These are phyloP conservation scores for Lagenidium sp. DNA, from an alignment of 352 stramenopile genomes.

Conservation along the genomic window DNA sequence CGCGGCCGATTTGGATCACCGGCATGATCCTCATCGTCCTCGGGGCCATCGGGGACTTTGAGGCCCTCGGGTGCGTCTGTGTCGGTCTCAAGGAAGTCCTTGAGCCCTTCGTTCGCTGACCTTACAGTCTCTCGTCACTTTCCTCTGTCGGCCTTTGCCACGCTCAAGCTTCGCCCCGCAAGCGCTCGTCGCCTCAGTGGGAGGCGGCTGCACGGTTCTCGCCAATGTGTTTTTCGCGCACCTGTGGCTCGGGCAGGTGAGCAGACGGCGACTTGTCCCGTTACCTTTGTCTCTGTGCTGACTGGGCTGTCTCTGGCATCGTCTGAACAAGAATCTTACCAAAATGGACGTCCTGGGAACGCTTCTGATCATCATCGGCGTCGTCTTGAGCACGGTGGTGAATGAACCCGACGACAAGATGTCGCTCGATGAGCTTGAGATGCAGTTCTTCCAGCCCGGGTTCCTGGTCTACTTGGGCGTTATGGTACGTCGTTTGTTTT, in stretches of 20 bases:
- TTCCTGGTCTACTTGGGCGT: slow-evolving; percentile 75
- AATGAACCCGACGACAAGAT: slow-evolving; percentile 78
- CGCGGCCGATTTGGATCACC: slow-evolving; percentile 74
- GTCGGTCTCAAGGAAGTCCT: not conserved
- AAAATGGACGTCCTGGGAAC: slow-evolving; percentile 60
- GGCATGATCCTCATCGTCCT: slow-evolving; percentile 75
- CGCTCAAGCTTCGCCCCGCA: slow-evolving; percentile 65
- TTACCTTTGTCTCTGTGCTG: not conserved
- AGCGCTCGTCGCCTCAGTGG: slow-evolving; percentile 76
- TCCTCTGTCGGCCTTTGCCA: too few species aligned
- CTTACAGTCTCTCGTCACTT: not conserved
- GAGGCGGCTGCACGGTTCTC: slow-evolving; percentile 79
- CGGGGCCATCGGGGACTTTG: slow-evolving; percentile 81
- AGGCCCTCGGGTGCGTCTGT: slow-evolving; percentile 46
- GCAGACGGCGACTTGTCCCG: too few species aligned
- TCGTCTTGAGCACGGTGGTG: slow-evolving; percentile 72
- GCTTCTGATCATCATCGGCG: slow-evolving; percentile 70
- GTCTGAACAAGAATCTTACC: slow-evolving; percentile 51
- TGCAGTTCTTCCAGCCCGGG: slow-evolving; percentile 64
- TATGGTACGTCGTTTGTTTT: slow-evolving; percentile 33
- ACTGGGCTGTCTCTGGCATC: slow-evolving; percentile 9
- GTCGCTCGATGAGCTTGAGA: slow-evolving; percentile 66
- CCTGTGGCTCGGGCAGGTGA: slow-evolving; percentile 69
- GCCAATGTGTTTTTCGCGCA: slow-evolving; percentile 88
- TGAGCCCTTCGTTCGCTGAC: not conserved